These are phyloP conservation scores for Venturia pyrina DNA, from an alignment of 2,329 filamentous ascomycete genomes.

Conservation along the genomic window DNA sequence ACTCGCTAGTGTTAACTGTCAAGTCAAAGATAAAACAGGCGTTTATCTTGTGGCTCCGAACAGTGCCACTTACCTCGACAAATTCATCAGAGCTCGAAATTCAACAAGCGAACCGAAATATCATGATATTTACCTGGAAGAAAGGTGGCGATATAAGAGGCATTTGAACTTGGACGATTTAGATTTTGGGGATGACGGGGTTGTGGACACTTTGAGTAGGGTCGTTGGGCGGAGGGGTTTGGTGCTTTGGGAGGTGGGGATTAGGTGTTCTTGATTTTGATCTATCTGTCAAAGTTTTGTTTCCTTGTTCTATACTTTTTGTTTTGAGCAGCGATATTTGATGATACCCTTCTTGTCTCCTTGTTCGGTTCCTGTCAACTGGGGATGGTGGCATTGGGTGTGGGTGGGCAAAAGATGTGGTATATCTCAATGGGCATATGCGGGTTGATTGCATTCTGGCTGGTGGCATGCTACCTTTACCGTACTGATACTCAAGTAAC, in stretches of 20 bases:
- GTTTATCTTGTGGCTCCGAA: constrained; percentile 56
- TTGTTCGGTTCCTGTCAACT: background rate
- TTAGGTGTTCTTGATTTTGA: constrained; percentile 21
- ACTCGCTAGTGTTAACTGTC: constrained; percentile 49
- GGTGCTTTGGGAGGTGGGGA: constrained; percentile 33
- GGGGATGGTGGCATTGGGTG: no score
- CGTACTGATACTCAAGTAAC: no score
- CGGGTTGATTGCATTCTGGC: no score
- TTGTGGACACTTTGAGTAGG: constrained; percentile 59
- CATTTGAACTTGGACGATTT: constrained; percentile 74
- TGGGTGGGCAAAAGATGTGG: no score
- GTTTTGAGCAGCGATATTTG: background rate
- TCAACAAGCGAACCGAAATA: constrained; percentile 6
- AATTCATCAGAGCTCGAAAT: constrained; percentile 27
- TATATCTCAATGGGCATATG: no score
- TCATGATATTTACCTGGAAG: constrained; percentile 49
- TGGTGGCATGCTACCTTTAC: no score
- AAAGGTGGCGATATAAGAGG: constrained; percentile 57
- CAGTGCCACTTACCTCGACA: constrained; percentile 60
- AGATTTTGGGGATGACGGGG: constrained; percentile 66
- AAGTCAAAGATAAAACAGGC: constrained; percentile 42
- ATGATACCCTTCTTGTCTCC: background rate
- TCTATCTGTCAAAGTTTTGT: background rate
- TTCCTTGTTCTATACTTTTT: background rate
- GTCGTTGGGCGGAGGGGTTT: constrained; percentile 46